Evolutionary conservation across 495 filamentous ascomycete genomes (phyloP), one percentile per base, ranked within the genome.

Genomic region (Beverwykella pulmonaria): DNA sequence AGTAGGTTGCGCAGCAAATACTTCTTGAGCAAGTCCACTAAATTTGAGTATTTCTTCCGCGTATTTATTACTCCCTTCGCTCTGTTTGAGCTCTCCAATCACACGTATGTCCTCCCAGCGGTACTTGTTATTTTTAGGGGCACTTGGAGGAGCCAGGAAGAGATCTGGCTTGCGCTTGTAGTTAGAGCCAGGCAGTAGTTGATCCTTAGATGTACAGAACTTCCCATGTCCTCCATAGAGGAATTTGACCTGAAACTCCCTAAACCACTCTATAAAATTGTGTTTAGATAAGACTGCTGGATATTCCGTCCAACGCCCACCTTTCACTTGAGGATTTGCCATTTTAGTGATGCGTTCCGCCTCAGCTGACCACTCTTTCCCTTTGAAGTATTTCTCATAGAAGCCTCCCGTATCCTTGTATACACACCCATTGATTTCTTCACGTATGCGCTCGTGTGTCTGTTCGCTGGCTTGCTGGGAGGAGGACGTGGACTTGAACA

Each of bases 21-120:
- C 54, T 25, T 65, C 54, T 25, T 54, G 62, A 53, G 58, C 58
- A 14, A 59, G 29, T 20, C 58, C 58, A 27, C 39, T 22, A 27
- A 61, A 61, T 4, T 48, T 23, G 20, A 61, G 20, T 30, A 61
- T 12, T 36, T 53, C 44, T 48, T 61, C 29, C 26, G 44, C 56
- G 17, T 53, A 52, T 27, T 34, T 53, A 3, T 22, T 41, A 25
- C 23, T 27, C 3, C 6, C 27, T 53, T 53, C 23, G 44, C 44
- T 73, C 41, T 73, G 71, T 66, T 73, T 73, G 59, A 68, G 70
- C 67, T 73, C 70, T 47, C 65, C 60, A 65, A 73, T 73, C 23
- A 73, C 70, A 50, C 61, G 68, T 71, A 65, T 30, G 54, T 59
- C 53, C n/a, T 1, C 20, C 53, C 61, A 59, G 20, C 61, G 26